Evolutionary conservation across 176 grass and related monocot genomes (phyloP).

Genomic region (Triticum monococcum): DNA sequence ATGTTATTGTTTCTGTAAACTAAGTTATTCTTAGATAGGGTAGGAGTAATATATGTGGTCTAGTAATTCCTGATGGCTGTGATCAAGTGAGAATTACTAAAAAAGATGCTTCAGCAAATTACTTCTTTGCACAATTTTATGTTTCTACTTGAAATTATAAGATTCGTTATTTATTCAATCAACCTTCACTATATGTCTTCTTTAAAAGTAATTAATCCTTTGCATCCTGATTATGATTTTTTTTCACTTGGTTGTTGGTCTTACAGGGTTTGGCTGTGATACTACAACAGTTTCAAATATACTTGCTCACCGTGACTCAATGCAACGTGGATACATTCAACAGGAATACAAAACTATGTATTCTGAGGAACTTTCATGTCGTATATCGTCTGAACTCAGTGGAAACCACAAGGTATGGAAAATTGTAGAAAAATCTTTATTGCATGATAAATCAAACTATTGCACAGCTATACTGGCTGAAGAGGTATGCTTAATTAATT

Average conservation of each 20-base stretch:
- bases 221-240: constrained; percentile 5
- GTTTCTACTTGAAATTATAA: constrained; percentile 13
- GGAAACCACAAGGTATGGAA: constrained; percentile 69
- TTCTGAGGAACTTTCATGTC: constrained; percentile 65
- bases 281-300: constrained; percentile 72
- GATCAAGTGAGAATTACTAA: constrained; percentile 2
- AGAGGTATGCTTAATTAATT: constrained; percentile 1
- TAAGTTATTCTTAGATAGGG: background rate
- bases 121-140: background rate
- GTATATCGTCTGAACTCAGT: constrained; percentile 83
- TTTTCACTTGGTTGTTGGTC: constrained; percentile 28
- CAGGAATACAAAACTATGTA: constrained; percentile 95
- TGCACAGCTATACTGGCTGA: background rate
- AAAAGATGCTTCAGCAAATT: background rate
- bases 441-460: constrained; percentile 20
- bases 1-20: background rate
- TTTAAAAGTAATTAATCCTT: background rate
- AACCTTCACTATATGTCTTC: background rate
- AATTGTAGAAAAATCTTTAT: constrained; percentile 17
- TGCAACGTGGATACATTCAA: constrained; percentile 84
- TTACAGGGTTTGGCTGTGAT: constrained; percentile 85
- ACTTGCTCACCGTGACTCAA: constrained; percentile 88
- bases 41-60: background rate
- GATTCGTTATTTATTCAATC: background rate
- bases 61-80: background rate